These are phyloP conservation scores for Tolypocladium cylindrosporum DNA, from an alignment of 2,329 filamentous ascomycete species.

Conservation along the genomic window DNA sequence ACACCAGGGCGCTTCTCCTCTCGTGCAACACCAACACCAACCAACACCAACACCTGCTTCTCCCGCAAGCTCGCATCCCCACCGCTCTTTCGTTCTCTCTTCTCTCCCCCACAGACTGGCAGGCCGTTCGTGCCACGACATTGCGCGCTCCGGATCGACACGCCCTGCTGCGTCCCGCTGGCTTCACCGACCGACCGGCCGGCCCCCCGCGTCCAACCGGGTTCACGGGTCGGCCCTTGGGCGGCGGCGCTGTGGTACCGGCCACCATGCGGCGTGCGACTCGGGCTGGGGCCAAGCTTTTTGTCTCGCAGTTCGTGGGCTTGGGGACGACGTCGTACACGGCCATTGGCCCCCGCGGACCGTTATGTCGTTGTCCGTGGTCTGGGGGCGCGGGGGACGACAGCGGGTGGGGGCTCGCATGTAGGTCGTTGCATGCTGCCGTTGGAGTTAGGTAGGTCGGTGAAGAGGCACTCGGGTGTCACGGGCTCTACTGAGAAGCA, in stretches of 20 bases:
- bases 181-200: background rate
- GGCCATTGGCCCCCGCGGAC: background rate
- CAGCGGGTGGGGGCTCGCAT: background rate
- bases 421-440: background rate
- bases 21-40: background rate
- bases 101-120: background rate
- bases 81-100: background rate
- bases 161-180: background rate
- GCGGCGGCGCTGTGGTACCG: background rate
- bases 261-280: background rate
- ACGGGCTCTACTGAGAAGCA: background rate
- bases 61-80: too few relatives aligned
- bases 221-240: background rate
- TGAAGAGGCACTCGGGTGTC: background rate
- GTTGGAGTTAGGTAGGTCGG: background rate
- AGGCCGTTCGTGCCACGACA: background rate
- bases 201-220: background rate
- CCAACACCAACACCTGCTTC: background rate
- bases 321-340: background rate
- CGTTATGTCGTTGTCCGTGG: background rate
- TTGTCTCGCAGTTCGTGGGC: background rate
- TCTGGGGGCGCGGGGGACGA: background rate
- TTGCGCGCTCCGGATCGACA: background rate
- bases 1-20: background rate
- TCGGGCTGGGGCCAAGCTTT: background rate